Evolutionary conservation across 495 filamentous ascomycete genomes (phyloP).

Genomic region (Lophiotrema nucula): DNA sequence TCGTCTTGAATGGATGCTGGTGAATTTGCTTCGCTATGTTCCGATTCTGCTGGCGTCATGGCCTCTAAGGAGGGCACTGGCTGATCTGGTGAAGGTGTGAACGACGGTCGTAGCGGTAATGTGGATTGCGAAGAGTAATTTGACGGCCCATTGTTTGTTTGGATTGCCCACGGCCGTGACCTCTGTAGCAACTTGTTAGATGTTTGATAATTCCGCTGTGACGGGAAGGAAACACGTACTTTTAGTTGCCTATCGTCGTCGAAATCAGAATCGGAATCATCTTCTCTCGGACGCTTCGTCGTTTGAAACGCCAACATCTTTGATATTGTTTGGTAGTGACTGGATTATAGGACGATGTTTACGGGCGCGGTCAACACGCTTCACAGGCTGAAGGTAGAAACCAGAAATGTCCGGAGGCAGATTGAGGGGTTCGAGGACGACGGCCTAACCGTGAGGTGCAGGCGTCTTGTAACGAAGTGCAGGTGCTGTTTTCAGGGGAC

Average conservation of each 20-base stretch:
- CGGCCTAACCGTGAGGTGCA: constrained; percentile 1
- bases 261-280: constrained; percentile 29
- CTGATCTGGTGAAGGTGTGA: constrained; percentile 21
- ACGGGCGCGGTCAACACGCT: constrained; percentile 22
- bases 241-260: constrained; percentile 20
- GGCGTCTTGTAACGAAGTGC: constrained; percentile 14
- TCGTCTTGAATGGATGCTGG: constrained; percentile 31
- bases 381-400: constrained; percentile 13
- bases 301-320: constrained; percentile 21
- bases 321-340: neutral
- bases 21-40: constrained; percentile 18
- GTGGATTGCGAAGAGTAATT: constrained; percentile 1
- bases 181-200: too few relatives aligned
- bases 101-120: constrained; percentile 25
- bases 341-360: neutral
- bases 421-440: neutral
- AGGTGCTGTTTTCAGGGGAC: constrained; percentile 17
- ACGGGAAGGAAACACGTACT: constrained; percentile 22
- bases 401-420: neutral
- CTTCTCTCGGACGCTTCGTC: constrained; percentile 26
- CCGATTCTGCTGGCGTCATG: constrained; percentile 26
- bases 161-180: constrained; percentile 21
- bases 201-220: too few relatives aligned
- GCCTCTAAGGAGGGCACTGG: constrained; percentile 16
- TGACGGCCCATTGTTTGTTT: neutral